Evolutionary conservation across 2,329 filamentous ascomycete species (phyloP), one percentile per base, ranked within the genome.

Genomic region (Cladophialophora carrionii): DNA sequence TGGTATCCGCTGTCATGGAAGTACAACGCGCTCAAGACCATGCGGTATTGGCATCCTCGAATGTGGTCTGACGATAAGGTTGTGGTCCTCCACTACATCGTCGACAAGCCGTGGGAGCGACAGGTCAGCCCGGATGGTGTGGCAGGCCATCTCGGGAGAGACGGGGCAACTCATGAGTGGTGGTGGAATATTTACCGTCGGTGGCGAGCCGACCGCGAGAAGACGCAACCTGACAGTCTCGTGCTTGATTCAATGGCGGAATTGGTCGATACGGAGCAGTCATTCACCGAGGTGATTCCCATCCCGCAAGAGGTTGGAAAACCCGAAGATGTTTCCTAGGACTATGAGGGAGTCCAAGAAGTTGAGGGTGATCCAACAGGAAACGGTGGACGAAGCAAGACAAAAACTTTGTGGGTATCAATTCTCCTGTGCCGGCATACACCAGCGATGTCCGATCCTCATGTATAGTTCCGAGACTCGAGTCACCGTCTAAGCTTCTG

Each of bases 21-120:
- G 57, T 82, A 78, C 54, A 85, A 85, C 68, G 83, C 82, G 2
- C 73, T 85, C 9, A 85, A 84, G 73, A 85, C 82, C 10, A 82
- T 81, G 78, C 74, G 79, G 37, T 84, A 84, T 71, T 83, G 82
- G 80, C 83, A 85, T 69, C 62, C 73, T 4, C 77, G 79, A 41
- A 79, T 84, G 24, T 85, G 83, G 83, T 73, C 76, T 3, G 82
- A 84, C 64, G 77, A 78, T 1, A 76, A 80, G 31, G 79, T 85
- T 3, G 74, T 78, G 0, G 79, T 79, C 7, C 63, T 84, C 57
- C 83, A 85, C 69, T 85, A 84, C 61, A 83, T 85, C 62, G 82
- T 84, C 6, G 82, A 85, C 68, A 85, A 85, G 74, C 83, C 83
- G 14, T 85, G 83, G 83, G 77, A 79, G 43, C 76, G 74, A 57